Percentiles rank a stretch among this genome's conserved stretches.
phyloP scores from a whole-genome alignment of 2,329 filamentous ascomycete genomes.

The Ophiostoma ips region DNA sequence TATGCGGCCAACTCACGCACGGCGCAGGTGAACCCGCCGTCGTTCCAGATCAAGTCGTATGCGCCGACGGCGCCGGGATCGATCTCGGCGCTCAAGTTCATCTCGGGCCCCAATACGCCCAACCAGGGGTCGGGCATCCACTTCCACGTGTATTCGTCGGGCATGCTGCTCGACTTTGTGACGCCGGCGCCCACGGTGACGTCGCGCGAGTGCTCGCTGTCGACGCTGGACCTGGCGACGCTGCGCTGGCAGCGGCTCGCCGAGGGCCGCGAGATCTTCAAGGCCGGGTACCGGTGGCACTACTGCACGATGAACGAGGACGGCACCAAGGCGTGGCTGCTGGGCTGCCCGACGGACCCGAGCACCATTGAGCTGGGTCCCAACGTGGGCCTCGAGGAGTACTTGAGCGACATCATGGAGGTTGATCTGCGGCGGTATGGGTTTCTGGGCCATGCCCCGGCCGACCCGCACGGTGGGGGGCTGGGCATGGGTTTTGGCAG shows the following conservation, averaged over 20 bases:
- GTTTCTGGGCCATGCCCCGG: conserved; percentile 66
- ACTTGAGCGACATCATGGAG: conserved; percentile 85
- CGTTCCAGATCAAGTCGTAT: conserved; percentile 55
- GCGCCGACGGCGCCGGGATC: conserved; percentile 76
- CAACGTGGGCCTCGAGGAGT: conserved; percentile 63
- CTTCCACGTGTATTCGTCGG: conserved; percentile 90
- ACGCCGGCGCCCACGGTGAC: conserved; percentile 82
- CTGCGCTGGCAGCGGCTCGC: conserved; percentile 91
- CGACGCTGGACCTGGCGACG: conserved; percentile 72
- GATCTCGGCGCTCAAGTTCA: conserved; percentile 81
- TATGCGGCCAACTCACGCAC: conserved; percentile 56
- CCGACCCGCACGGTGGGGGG: conserved; percentile 24
- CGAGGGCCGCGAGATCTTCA: conserved; percentile 88
- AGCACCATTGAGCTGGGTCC: conserved; percentile 49
- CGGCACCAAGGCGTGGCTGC: conserved; percentile 88
- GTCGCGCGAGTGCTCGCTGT: conserved; percentile 77
- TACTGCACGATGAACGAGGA: conserved; percentile 95
- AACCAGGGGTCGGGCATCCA: conserved; percentile 84
- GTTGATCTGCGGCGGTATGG: conserved; percentile 88
- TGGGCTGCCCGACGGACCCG: conserved; percentile 76
- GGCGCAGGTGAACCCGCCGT: conserved; percentile 51
- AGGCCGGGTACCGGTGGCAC: conserved; percentile 87
- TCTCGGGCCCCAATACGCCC: conserved; percentile 73
- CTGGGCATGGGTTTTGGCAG: conserved; percentile 16
- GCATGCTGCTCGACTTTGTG: conserved; percentile 83